Base-by-base conservation (phyloP, 257 asterid genomes). In the Eustoma russellianum region DNA sequence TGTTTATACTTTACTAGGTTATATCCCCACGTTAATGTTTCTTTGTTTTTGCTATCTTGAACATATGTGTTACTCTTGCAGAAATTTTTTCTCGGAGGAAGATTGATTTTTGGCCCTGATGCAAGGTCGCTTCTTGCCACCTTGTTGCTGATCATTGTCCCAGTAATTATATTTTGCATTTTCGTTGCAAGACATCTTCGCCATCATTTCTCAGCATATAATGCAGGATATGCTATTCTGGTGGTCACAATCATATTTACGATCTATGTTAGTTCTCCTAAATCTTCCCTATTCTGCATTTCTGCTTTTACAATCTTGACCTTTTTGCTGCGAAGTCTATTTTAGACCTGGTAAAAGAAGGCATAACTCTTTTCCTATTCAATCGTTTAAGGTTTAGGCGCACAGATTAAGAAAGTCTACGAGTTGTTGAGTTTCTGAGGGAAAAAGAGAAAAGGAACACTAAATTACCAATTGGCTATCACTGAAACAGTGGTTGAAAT, bases 21-120 rank as follows among this genome's bases (percentile, higher is more conserved):
- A 41, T 5, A 14, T 15, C 35, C 16, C 51, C 17, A n/a, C 3
- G 13, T 50, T 14, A 3, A 3, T 14, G 50, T 17, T 50, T n/a
- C 30, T 50, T 19, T 5, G 13, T 17, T 14, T 7, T 18, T 17
- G 38, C 9, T 10, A 48, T 8, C 2, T 48, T 59, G n/a, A 47
- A 14, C 16, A 2, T 52, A 7, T 18, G 17, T 46, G 53, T 38
- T 49, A 67, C 62, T 67, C 67, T 57, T 82, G 80, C 98, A 91
- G 98, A 84, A 80, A 19, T 92, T 92, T 75, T 79, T 79, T 63
- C 67, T 92, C 13, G 81, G 94, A 40, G 98, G 98, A 75, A 84
- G 98, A 74, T 73, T 92, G 86, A 84, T 92, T 46, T 87, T 92
- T 79, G 98, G 98, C 65, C 98, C 98, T 11, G 97, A 92, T 74